These are phyloP conservation scores for Volvox carteri DNA, from an alignment of 163 green algal species.

Conservation along the genomic window DNA sequence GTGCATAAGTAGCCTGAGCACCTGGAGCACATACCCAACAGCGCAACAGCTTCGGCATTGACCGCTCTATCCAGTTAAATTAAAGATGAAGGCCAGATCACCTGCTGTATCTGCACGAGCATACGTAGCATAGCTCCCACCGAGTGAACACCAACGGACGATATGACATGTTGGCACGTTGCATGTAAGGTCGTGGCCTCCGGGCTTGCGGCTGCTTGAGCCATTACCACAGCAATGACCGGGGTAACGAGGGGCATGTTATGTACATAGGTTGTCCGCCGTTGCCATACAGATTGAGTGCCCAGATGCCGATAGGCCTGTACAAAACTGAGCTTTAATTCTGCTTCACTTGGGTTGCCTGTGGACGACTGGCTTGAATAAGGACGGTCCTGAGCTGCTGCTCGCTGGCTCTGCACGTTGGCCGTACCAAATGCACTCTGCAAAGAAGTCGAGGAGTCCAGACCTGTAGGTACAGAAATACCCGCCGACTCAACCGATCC, in stretches of 20 bases:
- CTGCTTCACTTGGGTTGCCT: background rate
- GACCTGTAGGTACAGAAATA: background rate
- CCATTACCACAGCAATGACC: background rate
- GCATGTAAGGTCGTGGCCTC: background rate
- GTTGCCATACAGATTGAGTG: background rate
- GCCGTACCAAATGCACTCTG: constrained; percentile 32
- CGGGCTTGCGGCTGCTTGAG: background rate
- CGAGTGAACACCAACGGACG: constrained; percentile 43
- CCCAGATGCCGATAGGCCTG: constrained; percentile 22
- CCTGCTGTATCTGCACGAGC: constrained; percentile 29
- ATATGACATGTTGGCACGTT: background rate
- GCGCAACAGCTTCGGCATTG: too few relatives aligned
- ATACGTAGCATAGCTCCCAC: constrained; percentile 31
- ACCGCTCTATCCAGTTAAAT: too few relatives aligned
- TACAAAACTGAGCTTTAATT: constrained; percentile 26
- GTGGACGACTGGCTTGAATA: background rate
- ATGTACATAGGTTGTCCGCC: background rate
- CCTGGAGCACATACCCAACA: too few relatives aligned
- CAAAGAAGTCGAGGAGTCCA: background rate
- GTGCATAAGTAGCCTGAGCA: too few relatives aligned
- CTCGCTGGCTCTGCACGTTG: background rate
- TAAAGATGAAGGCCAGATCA: too few relatives aligned
- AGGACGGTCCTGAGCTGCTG: background rate
- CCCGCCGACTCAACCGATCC: background rate
- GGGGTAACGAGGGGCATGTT: background rate